phyloP scores from a whole-genome alignment of 1,284 basidiomycete species.

The Ceratobasidium sp. region DNA sequence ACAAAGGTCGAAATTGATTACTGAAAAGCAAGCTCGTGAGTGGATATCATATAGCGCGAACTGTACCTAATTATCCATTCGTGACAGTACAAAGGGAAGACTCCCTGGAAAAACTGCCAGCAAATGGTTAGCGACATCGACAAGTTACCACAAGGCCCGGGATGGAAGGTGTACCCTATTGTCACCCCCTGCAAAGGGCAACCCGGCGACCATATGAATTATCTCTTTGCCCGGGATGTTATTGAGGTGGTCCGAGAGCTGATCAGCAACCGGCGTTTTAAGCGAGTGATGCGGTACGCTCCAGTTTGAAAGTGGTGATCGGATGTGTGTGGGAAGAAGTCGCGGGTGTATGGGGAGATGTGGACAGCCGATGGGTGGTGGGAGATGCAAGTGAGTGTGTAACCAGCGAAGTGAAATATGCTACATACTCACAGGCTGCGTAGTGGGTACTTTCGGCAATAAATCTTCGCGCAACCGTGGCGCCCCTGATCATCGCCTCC shows the following conservation, averaged over 20 bases:
- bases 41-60: too few species aligned
- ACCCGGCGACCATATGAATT: background rate
- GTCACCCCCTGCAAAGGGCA: background rate
- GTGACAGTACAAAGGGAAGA: constrained; percentile 2
- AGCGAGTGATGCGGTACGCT: background rate
- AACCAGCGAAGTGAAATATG: too few species aligned
- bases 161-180: constrained; percentile 48
- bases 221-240: constrained; percentile 57
- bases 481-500: background rate
- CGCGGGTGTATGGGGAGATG: constrained; percentile 30
- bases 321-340: background rate
- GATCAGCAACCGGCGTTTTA: constrained; percentile 29
- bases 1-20: too few species aligned
- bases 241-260: constrained; percentile 57
- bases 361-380: constrained; percentile 48
- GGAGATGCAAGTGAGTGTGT: constrained; percentile 45
- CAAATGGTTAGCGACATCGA: constrained; percentile 51
- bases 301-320: background rate
- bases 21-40: too few species aligned
- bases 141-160: constrained; percentile 50
- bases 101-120: constrained; percentile 47
- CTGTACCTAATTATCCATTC: background rate
- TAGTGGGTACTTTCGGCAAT: background rate
- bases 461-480: background rate
- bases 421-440: too few species aligned